Evolutionary conservation across 1,284 basidiomycete species (phyloP), one percentile per base, ranked within the genome.

Genomic region (Ustilago shanxiensis): DNA sequence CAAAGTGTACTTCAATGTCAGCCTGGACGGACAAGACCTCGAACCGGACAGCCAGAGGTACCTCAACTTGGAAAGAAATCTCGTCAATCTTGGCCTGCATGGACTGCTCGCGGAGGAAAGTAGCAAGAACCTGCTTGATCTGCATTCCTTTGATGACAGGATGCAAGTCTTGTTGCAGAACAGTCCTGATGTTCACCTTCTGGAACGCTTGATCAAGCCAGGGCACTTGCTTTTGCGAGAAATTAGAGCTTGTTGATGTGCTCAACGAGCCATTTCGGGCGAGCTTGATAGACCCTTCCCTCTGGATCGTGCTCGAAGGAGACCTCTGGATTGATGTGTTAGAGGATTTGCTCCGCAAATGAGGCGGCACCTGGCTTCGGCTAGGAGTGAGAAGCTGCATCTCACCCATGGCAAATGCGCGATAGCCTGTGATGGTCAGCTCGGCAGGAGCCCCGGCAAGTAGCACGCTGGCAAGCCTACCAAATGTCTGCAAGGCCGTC

Each of bases 161-260:
- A 22, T 64, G 53, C 24, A 53, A 29, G 33, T 60, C 64, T 50
- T 70, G 67, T 4, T 67, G 60, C 9, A 75, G 53, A 20, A 66
- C 16, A 18, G 66, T 68, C n/a, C n/a, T 55, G 44, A 59, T 62
- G 24, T 63, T 50, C 13, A 83, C 64, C 52, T 68, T 72, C 31
- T 72, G 63, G 47, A 83, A 72, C 7, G 81, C 79, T 33, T 67
- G 59, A 50, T 83, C 79, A 13, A 83, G 62, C 81, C 81, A 83
- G 3, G 78, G 69, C 28, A 83, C 76, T 28, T 76, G 66, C 52
- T 70, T 74, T 18, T 66, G 67, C 28, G 56, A 33, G 18, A 72
- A 64, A 4, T 60, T 41, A 2, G 64, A 55, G 41, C 61, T 65
- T 47, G 39, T 37, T 5, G 66, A 60, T 0, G 60, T 66, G 54